Evolutionary conservation across 2,329 filamentous ascomycete species (phyloP).

Genomic region (Xylariales sp.): DNA sequence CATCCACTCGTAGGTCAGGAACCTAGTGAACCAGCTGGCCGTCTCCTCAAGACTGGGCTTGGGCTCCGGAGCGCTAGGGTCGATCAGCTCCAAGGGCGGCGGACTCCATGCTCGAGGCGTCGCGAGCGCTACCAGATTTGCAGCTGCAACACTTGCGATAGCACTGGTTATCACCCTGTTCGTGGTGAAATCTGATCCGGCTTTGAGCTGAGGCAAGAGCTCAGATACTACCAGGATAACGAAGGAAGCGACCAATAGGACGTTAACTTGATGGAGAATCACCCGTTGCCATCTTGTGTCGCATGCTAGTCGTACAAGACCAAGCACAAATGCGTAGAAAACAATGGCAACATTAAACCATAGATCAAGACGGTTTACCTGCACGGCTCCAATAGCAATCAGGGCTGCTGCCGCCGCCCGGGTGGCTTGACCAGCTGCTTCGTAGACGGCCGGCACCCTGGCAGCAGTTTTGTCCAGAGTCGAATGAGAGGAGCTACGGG

Average conservation of each 20-base stretch:
- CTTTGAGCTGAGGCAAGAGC: too few relatives aligned
- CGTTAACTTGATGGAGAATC: slow-evolving; percentile 45
- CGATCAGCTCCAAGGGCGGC: slow-evolving; percentile 31
- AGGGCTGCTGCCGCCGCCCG: slow-evolving; percentile 36
- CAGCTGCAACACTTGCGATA: slow-evolving; percentile 29
- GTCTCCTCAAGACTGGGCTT: slow-evolving; percentile 47
- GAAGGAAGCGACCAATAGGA: slow-evolving; percentile 32
- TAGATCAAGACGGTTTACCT: slow-evolving; percentile 26
- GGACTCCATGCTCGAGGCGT: slow-evolving; percentile 49
- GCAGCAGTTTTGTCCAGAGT: too few relatives aligned
- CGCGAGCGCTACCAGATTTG: slow-evolving; percentile 33
- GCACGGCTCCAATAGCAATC: slow-evolving; percentile 28
- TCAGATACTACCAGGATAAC: slow-evolving; percentile 36
- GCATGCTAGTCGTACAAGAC: slow-evolving; percentile 35
- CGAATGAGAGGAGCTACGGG: too few relatives aligned
- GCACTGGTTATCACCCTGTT: slow-evolving; percentile 29
- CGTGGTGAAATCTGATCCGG: slow-evolving; percentile 24
- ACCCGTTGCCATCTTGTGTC: slow-evolving; percentile 40
- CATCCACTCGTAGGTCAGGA: slow-evolving; percentile 47
- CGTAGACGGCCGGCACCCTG: slow-evolving; percentile 35
- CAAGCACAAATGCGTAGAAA: slow-evolving; percentile 38
- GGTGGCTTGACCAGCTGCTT: slow-evolving; percentile 35
- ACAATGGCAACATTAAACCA: slow-evolving; percentile 31
- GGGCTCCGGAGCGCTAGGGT: slow-evolving; percentile 29
- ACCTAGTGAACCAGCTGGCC: slow-evolving; percentile 49